Evolutionary conservation across 1,284 basidiomycete genomes (phyloP).

Genomic region (Ustilago curta): DNA sequence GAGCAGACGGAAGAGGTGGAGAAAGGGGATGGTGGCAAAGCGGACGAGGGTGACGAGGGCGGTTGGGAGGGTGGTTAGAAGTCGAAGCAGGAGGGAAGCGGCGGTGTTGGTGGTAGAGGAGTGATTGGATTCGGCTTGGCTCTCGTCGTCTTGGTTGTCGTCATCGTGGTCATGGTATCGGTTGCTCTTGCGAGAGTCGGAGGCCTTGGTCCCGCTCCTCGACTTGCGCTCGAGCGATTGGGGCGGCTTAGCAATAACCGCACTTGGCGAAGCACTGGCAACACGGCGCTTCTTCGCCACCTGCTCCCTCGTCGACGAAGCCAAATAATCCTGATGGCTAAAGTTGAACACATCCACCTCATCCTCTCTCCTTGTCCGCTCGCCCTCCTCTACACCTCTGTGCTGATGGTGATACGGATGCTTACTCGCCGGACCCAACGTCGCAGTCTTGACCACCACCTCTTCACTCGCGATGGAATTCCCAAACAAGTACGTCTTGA

Average conservation of each 20-base stretch:
- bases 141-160: constrained; percentile 1
- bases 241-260: constrained; percentile 4
- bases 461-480: neutral
- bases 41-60: constrained; percentile 6
- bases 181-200: neutral
- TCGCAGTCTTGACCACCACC: neutral
- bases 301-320: neutral
- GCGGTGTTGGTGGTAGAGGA: neutral
- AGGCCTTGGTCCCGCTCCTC: neutral
- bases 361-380: neutral
- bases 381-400: neutral
- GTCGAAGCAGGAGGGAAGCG: neutral
- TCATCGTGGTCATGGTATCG: constrained; percentile 7
- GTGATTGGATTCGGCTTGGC: too few species aligned
- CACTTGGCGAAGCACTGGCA: constrained; percentile 6
- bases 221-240: neutral
- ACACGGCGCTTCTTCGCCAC: neutral
- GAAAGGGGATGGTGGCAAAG: neutral
- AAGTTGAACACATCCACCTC: constrained; percentile 46
- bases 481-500: constrained; percentile 11
- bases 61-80: neutral
- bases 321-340: constrained; percentile 37
- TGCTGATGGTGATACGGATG: constrained; percentile 4
- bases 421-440: neutral
- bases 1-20: constrained; percentile 8